Base-by-base conservation (phyloP, 441 rosid species). In the Biscutella laevigata region DNA sequence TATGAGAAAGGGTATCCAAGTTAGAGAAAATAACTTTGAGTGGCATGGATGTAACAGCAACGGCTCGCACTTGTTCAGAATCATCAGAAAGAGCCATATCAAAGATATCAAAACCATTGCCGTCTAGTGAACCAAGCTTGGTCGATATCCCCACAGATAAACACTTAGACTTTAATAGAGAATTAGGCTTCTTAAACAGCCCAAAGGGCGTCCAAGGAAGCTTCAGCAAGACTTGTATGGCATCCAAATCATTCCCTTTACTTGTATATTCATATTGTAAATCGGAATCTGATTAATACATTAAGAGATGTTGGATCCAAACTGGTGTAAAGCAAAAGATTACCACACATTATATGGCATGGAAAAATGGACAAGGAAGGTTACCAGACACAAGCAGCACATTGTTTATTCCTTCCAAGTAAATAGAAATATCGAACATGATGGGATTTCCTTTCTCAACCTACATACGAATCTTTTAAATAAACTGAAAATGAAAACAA, bases 391-490 rank as follows among this genome's bases (percentile, higher is more conserved):
- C 10, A 59, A 82, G 84, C 69, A 88, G 70, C 53, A 81, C 55
- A 72, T 61, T 65, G 67, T 81, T 83, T 64, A 94, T 76, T 65
- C 86, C 96, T 77, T 94, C 91, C 71, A 89, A 69, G 77, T 75
- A 94, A 59, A 68, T 53, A 43, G 74, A 75, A 61, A 84, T 63
- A 56, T 83, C 83, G 69, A 81, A 65, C 33, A 35, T 57, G 42
- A 74, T 10, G 19, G 77, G 68, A 54, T 61, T 65, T 58, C 59
- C 81, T 66, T 61, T 71, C 52, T 71, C 71, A 48, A 57, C 95
- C 99, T 94, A 70, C 78, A 77, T 29, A 44, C 61, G 43, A 56
- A 63, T 53, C 38, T 29, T 46, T 29, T 0, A 33, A 64, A 36
- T 11, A 15, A 7, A 12, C 11, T 16, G 39, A 36, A 36, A 41